Evolutionary conservation across 2,329 filamentous ascomycete species (phyloP), one percentile per base, ranked within the genome.

Genomic region (Myrmaecium sp.): DNA sequence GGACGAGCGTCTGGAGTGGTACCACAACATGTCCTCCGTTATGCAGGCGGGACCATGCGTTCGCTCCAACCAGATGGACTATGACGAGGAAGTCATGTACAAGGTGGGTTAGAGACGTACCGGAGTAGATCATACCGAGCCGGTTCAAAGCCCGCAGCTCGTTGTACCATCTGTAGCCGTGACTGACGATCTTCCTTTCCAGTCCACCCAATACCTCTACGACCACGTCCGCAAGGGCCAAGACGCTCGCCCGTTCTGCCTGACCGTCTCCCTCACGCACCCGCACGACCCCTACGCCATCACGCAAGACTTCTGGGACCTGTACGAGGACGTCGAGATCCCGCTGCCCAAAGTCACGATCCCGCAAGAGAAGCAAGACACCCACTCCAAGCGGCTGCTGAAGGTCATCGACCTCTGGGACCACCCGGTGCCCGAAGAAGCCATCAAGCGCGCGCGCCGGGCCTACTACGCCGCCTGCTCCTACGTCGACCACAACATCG

Each of bases 281-380:
- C 84, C 84, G 10, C 84, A 94, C 49, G 84, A 94, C 43, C 84
- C 84, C 0, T 94, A 94, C 54, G 86, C 82, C 31, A 94, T 94
- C 49, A 81, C 84, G 38, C 69, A 81, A 46, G 80, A 92, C 52
- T 93, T 81, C 55, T 94, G 84, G 84, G 80, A 93, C 46, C 51
- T 78, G 39, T 94, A 94, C 51, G 79, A 93, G 45, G 77, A 65
- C 35, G 80, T 91, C 9, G 82, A 93, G 28, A 91, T 94, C 44
- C 70, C 75, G 5, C 57, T 93, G 32, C 84, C 84, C 15, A 72
- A 78, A 42, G 73, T 84, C 9, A 64, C 64, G 30, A 79, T 93
- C 31, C 68, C 75, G 16, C 74, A 82, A 44, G 76, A 86, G 36
- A 65, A 91, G 45, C 76, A 82, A 42, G 84, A 94, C 44, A 59